Evolutionary conservation across 305 asterid genomes (phyloP).

Genomic region (Fraxinus sp.): DNA sequence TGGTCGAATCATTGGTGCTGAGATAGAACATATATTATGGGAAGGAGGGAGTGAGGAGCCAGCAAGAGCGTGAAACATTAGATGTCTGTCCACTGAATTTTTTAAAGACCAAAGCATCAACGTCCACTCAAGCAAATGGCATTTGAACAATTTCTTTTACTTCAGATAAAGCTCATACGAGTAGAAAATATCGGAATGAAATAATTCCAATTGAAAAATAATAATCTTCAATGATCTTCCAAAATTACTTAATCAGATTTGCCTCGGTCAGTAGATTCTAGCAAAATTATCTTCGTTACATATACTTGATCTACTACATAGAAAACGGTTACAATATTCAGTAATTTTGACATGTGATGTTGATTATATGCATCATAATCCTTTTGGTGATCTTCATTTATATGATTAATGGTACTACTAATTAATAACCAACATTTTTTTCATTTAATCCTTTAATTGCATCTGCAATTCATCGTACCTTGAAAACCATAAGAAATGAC

Average conservation of each 20-base stretch:
- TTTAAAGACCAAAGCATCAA: neutral
- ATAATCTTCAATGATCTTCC: neutral
- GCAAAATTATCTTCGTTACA: neutral
- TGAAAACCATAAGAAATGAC: neutral
- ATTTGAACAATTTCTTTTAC: neutral
- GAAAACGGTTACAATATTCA: neutral
- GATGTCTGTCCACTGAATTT: neutral
- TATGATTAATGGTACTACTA: neutral
- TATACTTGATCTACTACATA: neutral
- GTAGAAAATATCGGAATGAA: neutral
- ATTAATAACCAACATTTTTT: neutral
- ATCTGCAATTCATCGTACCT: neutral
- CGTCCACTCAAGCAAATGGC: neutral
- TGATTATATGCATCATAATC: neutral
- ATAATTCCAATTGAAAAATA: neutral
- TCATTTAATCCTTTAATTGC: neutral
- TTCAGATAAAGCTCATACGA: neutral
- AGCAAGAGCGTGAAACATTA: neutral
- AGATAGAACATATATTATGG: neutral
- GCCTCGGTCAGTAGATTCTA: neutral
- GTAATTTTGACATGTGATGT: neutral
- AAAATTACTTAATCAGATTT: neutral
- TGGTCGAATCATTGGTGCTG: conserved; percentile 1
- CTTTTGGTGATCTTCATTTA: neutral
- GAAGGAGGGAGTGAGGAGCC: neutral